phyloP scores from a whole-genome alignment of 345 rosid species.

The Mallotus nudiflorus region DNA sequence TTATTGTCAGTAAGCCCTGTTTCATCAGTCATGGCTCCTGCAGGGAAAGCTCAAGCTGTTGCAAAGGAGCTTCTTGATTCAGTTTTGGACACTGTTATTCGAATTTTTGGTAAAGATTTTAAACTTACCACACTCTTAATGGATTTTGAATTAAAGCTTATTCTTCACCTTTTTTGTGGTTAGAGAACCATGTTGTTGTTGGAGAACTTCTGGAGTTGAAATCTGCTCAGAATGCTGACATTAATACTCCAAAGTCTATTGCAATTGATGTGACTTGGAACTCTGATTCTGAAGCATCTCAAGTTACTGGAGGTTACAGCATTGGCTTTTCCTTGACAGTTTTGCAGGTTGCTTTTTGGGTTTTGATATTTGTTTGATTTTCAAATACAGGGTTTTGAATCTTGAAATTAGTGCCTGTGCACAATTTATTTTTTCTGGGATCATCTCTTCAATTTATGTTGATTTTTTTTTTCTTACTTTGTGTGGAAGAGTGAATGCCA shows the following conservation, averaged over 20 bases:
- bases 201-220: constrained; percentile 91
- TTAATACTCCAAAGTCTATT: constrained; percentile 67
- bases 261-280: constrained; percentile 64
- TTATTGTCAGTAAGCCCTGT: constrained; percentile 94
- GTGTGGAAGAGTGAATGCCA: constrained; percentile 91
- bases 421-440: constrained; percentile 6
- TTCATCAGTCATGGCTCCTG: constrained; percentile 92
- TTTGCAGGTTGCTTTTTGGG: constrained; percentile 61
- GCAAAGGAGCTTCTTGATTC: constrained; percentile 93
- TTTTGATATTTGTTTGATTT: neutral
- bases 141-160: neutral
- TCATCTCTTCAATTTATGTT: neutral
- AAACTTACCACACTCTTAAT: constrained; percentile 16
- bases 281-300: constrained; percentile 76
- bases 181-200: constrained; percentile 90
- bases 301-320: constrained; percentile 89
- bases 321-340: constrained; percentile 93
- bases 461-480: neutral
- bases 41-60: constrained; percentile 90
- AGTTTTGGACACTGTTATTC: constrained; percentile 73
- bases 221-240: constrained; percentile 55
- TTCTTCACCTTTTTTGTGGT: neutral
- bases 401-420: constrained; percentile 1
- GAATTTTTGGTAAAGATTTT: constrained; percentile 74
- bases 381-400: neutral